phyloP scores from a whole-genome alignment of 2,329 filamentous ascomycete species.

The Gliomastix tumulicola region DNA sequence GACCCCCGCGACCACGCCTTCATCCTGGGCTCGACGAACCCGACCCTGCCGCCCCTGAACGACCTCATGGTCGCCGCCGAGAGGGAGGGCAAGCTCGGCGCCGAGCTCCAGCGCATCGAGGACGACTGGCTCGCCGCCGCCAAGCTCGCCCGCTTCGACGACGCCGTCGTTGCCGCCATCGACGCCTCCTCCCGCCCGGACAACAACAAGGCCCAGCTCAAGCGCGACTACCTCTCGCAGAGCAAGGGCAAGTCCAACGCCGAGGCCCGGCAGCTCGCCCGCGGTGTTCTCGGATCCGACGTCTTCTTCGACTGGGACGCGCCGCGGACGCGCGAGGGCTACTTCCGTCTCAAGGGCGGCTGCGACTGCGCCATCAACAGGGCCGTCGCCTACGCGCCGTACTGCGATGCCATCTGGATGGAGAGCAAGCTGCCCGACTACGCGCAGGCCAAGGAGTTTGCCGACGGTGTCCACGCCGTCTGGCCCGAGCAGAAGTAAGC shows the following conservation, averaged over 20 bases:
- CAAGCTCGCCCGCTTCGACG: conserved; percentile 79
- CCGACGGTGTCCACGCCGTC: conserved; percentile 84
- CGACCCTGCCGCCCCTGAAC: conserved; percentile 72
- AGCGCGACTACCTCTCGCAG: conserved; percentile 58
- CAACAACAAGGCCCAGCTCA: conserved; percentile 61
- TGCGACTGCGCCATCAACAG: conserved; percentile 88
- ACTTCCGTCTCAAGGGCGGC: conserved; percentile 87
- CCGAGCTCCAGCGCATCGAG: conserved; percentile 82
- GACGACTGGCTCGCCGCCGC: conserved; percentile 79
- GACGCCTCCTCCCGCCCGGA: conserved; percentile 55
- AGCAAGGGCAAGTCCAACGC: conserved; percentile 78
- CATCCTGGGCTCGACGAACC: conserved; percentile 85
- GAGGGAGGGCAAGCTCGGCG: conserved; percentile 70
- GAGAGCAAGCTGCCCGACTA: conserved; percentile 95
- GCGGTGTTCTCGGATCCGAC: conserved; percentile 68
- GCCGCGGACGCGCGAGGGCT: conserved; percentile 89
- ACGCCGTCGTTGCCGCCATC: conserved; percentile 81
- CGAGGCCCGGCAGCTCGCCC: conserved; percentile 76
- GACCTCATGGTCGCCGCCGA: conserved; percentile 90
- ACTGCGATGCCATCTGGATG: conserved; percentile 98
- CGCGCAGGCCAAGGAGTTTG: conserved; percentile 86
- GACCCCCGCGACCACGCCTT: conserved; percentile 93
- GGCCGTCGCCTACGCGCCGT: conserved; percentile 85
- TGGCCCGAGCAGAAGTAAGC: conserved; percentile 94
- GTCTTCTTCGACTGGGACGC: conserved; percentile 93